A percentile compares a stretch with the other conserved stretches of the same genome.
Conservation (phyloP, 176 grass and related monocot genomes). For the Secale cereale region DNA sequence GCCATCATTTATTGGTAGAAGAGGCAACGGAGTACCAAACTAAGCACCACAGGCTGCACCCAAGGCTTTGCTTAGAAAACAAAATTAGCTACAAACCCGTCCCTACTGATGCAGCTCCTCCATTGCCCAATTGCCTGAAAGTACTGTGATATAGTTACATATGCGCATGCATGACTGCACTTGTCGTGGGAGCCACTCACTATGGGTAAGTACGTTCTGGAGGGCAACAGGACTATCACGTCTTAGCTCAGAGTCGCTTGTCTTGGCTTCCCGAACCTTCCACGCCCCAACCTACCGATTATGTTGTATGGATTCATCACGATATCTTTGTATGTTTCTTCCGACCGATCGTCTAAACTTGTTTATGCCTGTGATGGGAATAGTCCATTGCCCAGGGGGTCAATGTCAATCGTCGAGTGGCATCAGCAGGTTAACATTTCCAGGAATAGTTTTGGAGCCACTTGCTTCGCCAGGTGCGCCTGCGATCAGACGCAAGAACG, state of each 20-base stretch:
- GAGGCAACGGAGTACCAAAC: not conserved
- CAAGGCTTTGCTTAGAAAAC: not conserved
- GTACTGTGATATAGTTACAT: not conserved
- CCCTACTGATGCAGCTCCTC: not conserved
- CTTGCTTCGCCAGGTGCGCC: constrained; percentile 22
- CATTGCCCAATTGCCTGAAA: not conserved
- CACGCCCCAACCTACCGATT: constrained; percentile 5
- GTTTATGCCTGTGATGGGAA: not conserved
- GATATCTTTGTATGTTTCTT: constrained; percentile 6
- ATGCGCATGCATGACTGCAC: not conserved
- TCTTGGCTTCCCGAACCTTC: constrained; percentile 34
- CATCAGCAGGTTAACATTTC: constrained; percentile 17
- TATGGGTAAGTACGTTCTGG: not conserved
- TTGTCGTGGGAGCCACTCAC: not conserved
- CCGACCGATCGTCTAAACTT: not conserved
- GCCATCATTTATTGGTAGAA: not conserved
- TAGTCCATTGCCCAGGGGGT: constrained; percentile 11
- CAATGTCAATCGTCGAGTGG: constrained; percentile 27
- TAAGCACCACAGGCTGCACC: not conserved
- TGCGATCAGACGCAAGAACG: constrained; percentile 10
- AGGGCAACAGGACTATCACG: not conserved
- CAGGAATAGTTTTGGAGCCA: constrained; percentile 30
- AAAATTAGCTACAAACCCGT: not conserved
- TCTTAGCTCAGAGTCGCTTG: not conserved
- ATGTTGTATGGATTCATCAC: not conserved